Evolutionary conservation across 768 basidiomycete species (phyloP).

Genomic region (Russula ochroleuca): DNA sequence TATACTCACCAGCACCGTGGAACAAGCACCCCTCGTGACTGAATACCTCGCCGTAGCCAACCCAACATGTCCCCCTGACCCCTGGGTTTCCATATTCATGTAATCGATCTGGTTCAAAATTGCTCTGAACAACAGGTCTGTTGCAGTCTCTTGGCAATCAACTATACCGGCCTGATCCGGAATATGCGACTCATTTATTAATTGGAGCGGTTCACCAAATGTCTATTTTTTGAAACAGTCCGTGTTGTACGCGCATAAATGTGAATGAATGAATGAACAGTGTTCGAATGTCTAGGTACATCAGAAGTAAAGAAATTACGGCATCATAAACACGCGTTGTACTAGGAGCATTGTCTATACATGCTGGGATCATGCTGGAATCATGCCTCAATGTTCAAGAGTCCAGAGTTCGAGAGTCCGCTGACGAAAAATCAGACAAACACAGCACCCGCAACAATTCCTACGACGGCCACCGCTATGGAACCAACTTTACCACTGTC

Average conservation of each 20-base stretch:
- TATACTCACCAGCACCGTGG: not conserved
- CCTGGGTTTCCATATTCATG: not conserved
- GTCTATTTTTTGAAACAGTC: not conserved
- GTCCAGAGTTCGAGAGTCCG: constrained; percentile 11
- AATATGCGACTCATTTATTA: not conserved
- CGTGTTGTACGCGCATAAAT: not conserved
- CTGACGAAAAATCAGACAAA: constrained; percentile 8
- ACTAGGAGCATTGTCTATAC: not conserved
- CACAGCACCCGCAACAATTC: constrained; percentile 17
- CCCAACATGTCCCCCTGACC: not conserved
- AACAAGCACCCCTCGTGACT: too few relatives aligned
- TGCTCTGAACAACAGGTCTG: not conserved
- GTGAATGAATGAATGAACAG: constrained; percentile 1
- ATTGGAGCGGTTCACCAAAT: not conserved
- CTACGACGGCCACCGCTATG: constrained; percentile 11
- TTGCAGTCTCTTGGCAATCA: not conserved
- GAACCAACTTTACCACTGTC: not conserved
- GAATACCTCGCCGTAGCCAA: not conserved
- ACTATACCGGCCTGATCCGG: not conserved
- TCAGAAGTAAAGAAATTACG: not conserved
- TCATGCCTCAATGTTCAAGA: not conserved
- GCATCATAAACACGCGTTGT: not conserved
- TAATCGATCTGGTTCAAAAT: too few relatives aligned
- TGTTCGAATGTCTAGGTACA: constrained; percentile 11
- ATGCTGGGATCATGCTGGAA: not conserved